Base-by-base conservation (phyloP, 2,329 filamentous ascomycete species). In the Stagonosporopsis chrysanthemi region DNA sequence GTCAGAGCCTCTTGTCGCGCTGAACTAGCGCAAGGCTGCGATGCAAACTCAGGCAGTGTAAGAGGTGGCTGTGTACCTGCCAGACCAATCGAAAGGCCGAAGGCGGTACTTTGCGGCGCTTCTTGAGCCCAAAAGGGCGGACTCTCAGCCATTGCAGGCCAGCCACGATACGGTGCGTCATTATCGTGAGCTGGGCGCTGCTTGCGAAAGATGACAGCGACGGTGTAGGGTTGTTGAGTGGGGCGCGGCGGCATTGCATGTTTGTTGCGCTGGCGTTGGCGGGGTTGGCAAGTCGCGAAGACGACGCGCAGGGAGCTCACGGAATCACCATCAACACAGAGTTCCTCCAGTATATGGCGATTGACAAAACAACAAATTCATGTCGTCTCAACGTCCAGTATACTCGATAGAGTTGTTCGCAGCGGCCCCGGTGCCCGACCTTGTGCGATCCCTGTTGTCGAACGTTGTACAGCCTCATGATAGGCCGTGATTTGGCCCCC, bases 11-110 rank as follows among this genome's bases (percentile, higher is more conserved):
- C 17, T 17, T 22, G 50, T 39, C 33, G 12, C 49, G 23, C 9
- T n/a, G 23, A n/a, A 17, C 35, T 52, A 52, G 50, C 50, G 42
- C 50, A 52, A 52, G 50, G 50, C 50, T 46, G 50, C 35, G 2
- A 39, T 11, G 49, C 23, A 35, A 19, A 23, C n/a, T 8, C 29
- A 6, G 49, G 9, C 14, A 24, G 31, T 23, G 22, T 29, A n/a
- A 23, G n/a, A 35, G 28, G 50, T 46, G 50, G 50, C 50, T 46
- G 50, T 46, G 50, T 17, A 31, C 15, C 9, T 6, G 9, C 15
- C 28, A 14, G 23, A 17, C 42, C 35, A 33, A 52, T 54, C 42
- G 19, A 8, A 22, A 6, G 5, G 15, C n/a, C 11, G 28, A 12
- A 15, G 9, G 1, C 6, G 15, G 2, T 41, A 6, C 12, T 26